Evolutionary conservation across 2,329 filamentous ascomycete genomes (phyloP).

Genomic region (Talaromyces funiculosus): DNA sequence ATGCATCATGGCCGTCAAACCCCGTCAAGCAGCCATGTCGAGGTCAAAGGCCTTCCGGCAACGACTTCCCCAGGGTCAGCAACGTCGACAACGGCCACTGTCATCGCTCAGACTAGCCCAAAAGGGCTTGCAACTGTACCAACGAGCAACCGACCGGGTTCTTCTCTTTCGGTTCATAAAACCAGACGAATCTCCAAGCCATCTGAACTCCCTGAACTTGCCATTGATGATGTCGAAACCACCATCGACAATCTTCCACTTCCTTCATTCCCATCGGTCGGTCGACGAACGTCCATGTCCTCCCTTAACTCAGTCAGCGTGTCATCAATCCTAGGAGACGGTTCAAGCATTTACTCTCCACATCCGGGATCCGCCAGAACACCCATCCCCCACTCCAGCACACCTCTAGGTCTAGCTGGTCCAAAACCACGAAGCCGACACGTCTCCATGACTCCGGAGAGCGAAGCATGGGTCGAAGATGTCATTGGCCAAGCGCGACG

Average conservation of each 20-base stretch:
- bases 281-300: constrained; percentile 33
- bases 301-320: constrained; percentile 33
- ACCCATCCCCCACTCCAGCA: constrained; percentile 18
- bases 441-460: constrained; percentile 39
- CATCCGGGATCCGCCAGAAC: constrained; percentile 23
- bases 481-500: constrained; percentile 41
- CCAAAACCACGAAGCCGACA: constrained; percentile 37
- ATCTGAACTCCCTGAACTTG: constrained; percentile 24
- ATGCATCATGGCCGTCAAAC: constrained; percentile 78
- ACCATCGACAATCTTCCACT: constrained; percentile 25
- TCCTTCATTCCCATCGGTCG: constrained; percentile 23
- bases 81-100: constrained; percentile 21
- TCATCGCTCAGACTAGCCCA: constrained; percentile 31
- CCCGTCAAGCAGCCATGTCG: constrained; percentile 51
- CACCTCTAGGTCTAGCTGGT: constrained; percentile 42
- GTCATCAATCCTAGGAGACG: constrained; percentile 24
- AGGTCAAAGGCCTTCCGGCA: constrained; percentile 47
- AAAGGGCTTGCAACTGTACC: constrained; percentile 17
- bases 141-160: constrained; percentile 32
- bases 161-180: constrained; percentile 37
- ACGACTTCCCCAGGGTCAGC: constrained; percentile 28
- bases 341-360: constrained; percentile 20
- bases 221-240: constrained; percentile 24
- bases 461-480: constrained; percentile 45
- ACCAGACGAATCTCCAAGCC: constrained; percentile 32